These are phyloP conservation scores for Candida nonsorbophila DNA, from an alignment of 805 yeast genomes.

Conservation along the genomic window DNA sequence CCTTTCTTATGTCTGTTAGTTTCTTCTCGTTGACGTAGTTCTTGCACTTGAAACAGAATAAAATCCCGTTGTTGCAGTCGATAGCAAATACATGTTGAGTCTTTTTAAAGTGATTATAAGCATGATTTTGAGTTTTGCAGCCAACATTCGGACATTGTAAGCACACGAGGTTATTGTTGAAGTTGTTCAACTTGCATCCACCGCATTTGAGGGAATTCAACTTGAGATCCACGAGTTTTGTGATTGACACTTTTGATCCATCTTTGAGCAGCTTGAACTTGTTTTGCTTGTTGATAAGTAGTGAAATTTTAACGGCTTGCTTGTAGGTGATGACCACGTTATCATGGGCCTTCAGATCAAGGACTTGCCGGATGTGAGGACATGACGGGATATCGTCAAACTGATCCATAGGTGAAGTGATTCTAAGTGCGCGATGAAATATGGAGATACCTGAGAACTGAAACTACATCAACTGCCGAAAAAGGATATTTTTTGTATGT, in stretches of 20 bases:
- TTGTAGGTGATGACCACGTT: conserved; percentile 46
- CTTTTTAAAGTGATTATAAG: conserved; percentile 24
- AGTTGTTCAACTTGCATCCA: conserved; percentile 39
- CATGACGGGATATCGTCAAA: conserved; percentile 30
- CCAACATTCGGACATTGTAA: conserved; percentile 76
- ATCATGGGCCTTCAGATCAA: conserved; percentile 44
- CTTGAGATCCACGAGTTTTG: conserved; percentile 35
- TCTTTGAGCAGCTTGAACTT: conserved; percentile 28
- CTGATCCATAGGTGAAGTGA: too few relatives aligned
- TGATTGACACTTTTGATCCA: conserved; percentile 28
- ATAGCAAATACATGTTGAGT: conserved; percentile 42
- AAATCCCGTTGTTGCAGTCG: conserved; percentile 59
- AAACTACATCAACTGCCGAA: too few relatives aligned
- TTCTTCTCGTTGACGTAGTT: conserved; percentile 61
- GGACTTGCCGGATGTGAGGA: conserved; percentile 42
- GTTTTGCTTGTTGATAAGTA: conserved; percentile 14
- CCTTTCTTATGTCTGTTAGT: conserved; percentile 47
- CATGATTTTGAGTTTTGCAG: conserved; percentile 42
- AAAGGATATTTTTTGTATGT: too few relatives aligned
- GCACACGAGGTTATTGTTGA: conserved; percentile 53
- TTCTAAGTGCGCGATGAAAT: too few relatives aligned
- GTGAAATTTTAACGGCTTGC: conserved; percentile 45
- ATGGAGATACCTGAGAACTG: too few relatives aligned
- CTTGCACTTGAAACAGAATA: conserved; percentile 77
- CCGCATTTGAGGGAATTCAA: conserved; percentile 45